A percentile compares a stretch with the other conserved stretches of the same genome.
Conservation (phyloP, 176 grass and related monocot genomes). For the Poa pratensis region DNA sequence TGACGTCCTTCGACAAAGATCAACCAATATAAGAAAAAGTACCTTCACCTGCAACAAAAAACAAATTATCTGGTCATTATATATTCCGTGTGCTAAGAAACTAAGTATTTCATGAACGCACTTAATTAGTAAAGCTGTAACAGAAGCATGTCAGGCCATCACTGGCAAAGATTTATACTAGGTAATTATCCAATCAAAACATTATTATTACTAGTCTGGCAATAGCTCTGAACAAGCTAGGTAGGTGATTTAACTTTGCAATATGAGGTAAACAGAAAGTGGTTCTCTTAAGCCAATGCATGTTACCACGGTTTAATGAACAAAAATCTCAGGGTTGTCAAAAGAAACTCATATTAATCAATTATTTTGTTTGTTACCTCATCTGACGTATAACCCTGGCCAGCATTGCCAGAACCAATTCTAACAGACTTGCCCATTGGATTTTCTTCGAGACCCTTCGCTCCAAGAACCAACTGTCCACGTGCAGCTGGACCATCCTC, state of each 20-base stretch:
- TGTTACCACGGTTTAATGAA: background rate
- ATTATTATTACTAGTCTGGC: background rate
- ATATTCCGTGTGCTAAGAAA: conserved; percentile 17
- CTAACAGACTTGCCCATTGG: conserved; percentile 66
- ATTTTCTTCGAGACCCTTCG: conserved; percentile 80
- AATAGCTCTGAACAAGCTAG: conserved; percentile 15
- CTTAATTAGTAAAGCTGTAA: conserved; percentile 7
- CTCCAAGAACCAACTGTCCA: conserved; percentile 61
- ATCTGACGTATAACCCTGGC: conserved; percentile 98
- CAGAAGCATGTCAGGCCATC: background rate
- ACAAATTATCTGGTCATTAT: conserved; percentile 17
- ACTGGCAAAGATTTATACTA: conserved; percentile 18
- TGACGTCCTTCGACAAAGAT: conserved; percentile 93
- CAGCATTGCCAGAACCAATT: conserved; percentile 95
- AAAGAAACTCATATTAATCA: background rate
- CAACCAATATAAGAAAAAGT: conserved; percentile 95
- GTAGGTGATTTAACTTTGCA: background rate
- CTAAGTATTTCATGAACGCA: background rate
- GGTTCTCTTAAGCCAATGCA: background rate
- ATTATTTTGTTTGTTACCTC: conserved; percentile 66
- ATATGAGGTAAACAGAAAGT: background rate
- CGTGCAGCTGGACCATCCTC: conserved; percentile 74
- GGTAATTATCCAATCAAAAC: conserved; percentile 13
- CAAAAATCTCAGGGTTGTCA: background rate
- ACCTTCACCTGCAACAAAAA: conserved; percentile 82